A percentile compares a stretch with the other conserved stretches of the same genome.
Evolutionary conservation across 495 filamentous ascomycete species (phyloP).

Genomic region (Hypomontagnella monticulosa): DNA sequence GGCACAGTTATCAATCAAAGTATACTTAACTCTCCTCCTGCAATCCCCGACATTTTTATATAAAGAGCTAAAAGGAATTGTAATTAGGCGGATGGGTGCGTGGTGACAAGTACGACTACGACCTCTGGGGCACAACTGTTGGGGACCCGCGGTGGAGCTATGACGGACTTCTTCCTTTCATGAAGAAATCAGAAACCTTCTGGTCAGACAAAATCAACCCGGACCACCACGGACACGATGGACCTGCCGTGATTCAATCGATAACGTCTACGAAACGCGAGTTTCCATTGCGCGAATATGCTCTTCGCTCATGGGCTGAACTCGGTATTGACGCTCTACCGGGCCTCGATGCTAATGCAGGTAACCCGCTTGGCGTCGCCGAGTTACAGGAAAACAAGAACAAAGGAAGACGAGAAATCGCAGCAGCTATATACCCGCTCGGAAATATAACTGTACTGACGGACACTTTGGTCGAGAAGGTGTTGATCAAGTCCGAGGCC

Average conservation of each 20-base stretch:
- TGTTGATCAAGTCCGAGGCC: constrained; percentile 28
- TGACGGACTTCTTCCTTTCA: constrained; percentile 46
- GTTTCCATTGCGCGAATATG: constrained; percentile 44
- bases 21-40: not conserved
- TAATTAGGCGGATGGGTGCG: constrained; percentile 47
- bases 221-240: constrained; percentile 38
- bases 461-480: constrained; percentile 37
- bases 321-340: constrained; percentile 41
- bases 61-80: not conserved
- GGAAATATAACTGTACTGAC: constrained; percentile 42
- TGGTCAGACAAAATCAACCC: not conserved
- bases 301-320: constrained; percentile 36
- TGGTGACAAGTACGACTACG: constrained; percentile 50
- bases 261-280: constrained; percentile 38
- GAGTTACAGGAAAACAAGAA: constrained; percentile 47
- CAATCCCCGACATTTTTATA: too few relatives aligned
- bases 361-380: constrained; percentile 44
- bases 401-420: constrained; percentile 48
- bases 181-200: constrained; percentile 36
- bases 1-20: constrained; percentile 33
- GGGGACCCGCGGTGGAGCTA: constrained; percentile 53
- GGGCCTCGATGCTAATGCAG: constrained; percentile 43
- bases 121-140: constrained; percentile 50
- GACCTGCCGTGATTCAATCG: constrained; percentile 41
- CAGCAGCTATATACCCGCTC: constrained; percentile 46